phyloP scores from a whole-genome alignment of 805 yeast species.

The Hanseniaspora singularis region DNA sequence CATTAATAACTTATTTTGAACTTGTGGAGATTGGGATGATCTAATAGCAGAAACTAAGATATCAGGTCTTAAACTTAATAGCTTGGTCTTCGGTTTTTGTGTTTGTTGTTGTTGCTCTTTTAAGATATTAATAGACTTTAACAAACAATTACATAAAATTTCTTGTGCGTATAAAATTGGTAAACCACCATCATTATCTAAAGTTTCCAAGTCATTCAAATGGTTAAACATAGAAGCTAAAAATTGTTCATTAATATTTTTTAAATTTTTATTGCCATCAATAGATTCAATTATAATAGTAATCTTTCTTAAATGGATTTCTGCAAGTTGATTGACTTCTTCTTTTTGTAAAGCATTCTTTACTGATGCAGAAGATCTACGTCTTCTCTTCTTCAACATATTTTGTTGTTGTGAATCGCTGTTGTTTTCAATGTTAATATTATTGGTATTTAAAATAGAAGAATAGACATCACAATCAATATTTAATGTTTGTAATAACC shows the following conservation, averaged over 20 bases:
- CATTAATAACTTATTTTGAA: slow-evolving; percentile 74
- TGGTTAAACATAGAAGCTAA: slow-evolving; percentile 46
- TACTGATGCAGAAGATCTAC: slow-evolving; percentile 63
- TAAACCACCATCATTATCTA: slow-evolving; percentile 81
- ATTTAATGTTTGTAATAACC: slow-evolving; percentile 41
- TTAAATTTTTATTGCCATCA: slow-evolving; percentile 34
- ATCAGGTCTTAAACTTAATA: slow-evolving; percentile 71
- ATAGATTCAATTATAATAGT: slow-evolving; percentile 71
- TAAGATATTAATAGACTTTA: slow-evolving; percentile 49
- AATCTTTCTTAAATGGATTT: slow-evolving; percentile 61
- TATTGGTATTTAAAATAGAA: slow-evolving; percentile 46
- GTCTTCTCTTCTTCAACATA: slow-evolving; percentile 66
- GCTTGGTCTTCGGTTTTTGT: slow-evolving; percentile 34
- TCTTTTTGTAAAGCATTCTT: slow-evolving; percentile 62
- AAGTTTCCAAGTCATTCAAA: slow-evolving; percentile 63
- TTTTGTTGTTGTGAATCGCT: slow-evolving; percentile 32
- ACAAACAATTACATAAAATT: slow-evolving; percentile 75
- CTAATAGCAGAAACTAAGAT: slow-evolving; percentile 83
- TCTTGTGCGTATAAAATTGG: slow-evolving; percentile 90
- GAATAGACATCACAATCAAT: slow-evolving; percentile 48
- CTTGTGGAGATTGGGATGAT: slow-evolving; percentile 82
- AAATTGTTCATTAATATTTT: slow-evolving; percentile 32
- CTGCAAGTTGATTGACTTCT: slow-evolving; percentile 62
- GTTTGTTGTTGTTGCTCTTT: slow-evolving; percentile 24
- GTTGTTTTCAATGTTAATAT: slow-evolving; percentile 33